Conservation (phyloP, 2,329 filamentous ascomycete species). For the Daldinia sp. region DNA sequence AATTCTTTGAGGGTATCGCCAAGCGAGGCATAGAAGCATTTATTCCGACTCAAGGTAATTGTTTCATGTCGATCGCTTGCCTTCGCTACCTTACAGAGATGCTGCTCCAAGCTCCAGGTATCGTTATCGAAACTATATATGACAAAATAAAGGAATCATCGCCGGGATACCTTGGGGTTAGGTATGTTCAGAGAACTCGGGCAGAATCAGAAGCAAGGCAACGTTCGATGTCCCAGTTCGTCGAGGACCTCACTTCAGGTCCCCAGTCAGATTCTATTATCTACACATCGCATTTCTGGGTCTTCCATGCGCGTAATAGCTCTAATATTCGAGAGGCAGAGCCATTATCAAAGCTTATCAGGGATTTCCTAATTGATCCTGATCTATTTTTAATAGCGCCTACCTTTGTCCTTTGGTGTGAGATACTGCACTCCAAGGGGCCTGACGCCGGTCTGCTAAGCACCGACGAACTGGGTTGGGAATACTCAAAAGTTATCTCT, state of each 20-base stretch:
- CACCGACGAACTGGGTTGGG: not conserved
- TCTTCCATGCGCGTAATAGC: not conserved
- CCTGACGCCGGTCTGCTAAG: not conserved
- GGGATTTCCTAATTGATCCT: not conserved
- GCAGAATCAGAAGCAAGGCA: not conserved
- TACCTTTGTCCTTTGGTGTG: not conserved
- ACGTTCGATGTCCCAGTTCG: not conserved
- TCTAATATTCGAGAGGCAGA: not conserved
- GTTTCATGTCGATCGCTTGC: not conserved
- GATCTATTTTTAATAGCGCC: not conserved
- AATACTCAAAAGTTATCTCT: not conserved
- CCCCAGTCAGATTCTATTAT: not conserved
- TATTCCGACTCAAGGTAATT: not conserved
- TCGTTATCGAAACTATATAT: not conserved
- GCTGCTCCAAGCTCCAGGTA: not conserved
- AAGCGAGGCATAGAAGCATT: not conserved
- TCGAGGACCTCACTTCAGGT: not conserved
- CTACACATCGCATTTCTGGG: not conserved
- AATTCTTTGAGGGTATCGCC: not conserved
- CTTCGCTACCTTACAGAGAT: not conserved
- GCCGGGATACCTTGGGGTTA: not conserved
- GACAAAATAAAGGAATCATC: not conserved
- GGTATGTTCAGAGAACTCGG: not conserved
- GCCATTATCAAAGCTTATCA: constrained; percentile 1
- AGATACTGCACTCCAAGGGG: not conserved